phyloP scores from a whole-genome alignment of 441 rosid species.

The Francoa sonchifolia region DNA sequence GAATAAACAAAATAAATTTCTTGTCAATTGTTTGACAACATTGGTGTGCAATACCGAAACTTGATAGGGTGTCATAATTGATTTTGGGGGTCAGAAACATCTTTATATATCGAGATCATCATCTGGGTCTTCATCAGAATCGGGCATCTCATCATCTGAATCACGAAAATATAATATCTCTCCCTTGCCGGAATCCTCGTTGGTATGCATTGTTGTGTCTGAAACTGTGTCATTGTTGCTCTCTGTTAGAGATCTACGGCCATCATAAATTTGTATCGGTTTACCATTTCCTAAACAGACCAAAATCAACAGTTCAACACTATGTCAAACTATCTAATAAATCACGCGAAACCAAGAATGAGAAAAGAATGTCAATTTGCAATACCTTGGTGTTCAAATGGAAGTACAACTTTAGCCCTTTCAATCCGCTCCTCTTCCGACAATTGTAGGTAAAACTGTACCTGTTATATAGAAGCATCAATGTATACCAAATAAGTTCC shows the following conservation, averaged over 20 bases:
- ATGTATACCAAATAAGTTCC: too few species aligned
- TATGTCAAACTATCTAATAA: background rate
- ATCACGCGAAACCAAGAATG: background rate
- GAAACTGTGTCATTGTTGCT: slow-evolving; percentile 23
- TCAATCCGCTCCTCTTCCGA: slow-evolving; percentile 71
- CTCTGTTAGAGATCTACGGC: slow-evolving; percentile 45
- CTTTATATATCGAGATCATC: slow-evolving; percentile 79
- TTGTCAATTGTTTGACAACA: too few species aligned
- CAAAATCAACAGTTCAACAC: too few species aligned
- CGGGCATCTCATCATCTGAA: slow-evolving; percentile 92
- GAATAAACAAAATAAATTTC: too few species aligned
- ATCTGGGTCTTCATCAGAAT: slow-evolving; percentile 96
- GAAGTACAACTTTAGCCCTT: slow-evolving; percentile 78
- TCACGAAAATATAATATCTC: slow-evolving; percentile 84
- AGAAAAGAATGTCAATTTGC: background rate
- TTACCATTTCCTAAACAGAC: slow-evolving; percentile 50
- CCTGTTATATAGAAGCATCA: too few species aligned
- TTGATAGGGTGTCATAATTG: too few species aligned
- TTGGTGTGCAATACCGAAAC: too few species aligned
- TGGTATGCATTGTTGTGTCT: slow-evolving; percentile 18
- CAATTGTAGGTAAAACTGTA: slow-evolving; percentile 62
- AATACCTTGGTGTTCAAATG: slow-evolving; percentile 93
- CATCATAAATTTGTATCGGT: slow-evolving; percentile 72
- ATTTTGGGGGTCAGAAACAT: too few species aligned
- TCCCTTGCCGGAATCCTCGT: slow-evolving; percentile 30